These are phyloP conservation scores for Blastobotrys proliferans DNA, from an alignment of 1,139 yeast genomes.

Conservation along the genomic window DNA sequence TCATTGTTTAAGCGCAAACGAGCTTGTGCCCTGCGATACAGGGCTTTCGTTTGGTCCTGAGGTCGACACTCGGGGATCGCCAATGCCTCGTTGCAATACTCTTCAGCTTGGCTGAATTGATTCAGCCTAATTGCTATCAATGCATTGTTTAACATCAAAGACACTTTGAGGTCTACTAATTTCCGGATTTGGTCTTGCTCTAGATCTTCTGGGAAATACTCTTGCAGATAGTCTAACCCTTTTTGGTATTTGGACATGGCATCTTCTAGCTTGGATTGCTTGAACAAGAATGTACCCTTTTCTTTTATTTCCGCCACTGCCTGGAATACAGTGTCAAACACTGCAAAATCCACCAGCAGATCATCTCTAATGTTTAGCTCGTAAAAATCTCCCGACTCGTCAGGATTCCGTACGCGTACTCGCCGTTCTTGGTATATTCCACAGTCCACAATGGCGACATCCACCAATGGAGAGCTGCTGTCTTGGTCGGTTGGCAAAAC, in stretches of 20 bases:
- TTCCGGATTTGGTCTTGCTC: conserved; percentile 42
- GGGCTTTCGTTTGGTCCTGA: conserved; percentile 75
- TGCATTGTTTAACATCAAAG: conserved; percentile 68
- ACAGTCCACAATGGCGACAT: conserved; percentile 58
- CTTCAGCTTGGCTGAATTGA: conserved; percentile 52
- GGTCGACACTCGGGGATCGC: conserved; percentile 58
- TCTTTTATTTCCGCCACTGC: conserved; percentile 68
- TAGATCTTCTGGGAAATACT: conserved; percentile 56
- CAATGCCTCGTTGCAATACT: conserved; percentile 63
- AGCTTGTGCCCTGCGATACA: conserved; percentile 68
- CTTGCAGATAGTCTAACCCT: conserved; percentile 62
- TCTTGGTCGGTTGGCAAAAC: conserved; percentile 57
- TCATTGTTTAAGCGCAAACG: conserved; percentile 47
- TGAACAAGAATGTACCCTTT: conserved; percentile 72
- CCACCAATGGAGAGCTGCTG: no score
- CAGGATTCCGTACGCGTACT: conserved; percentile 43
- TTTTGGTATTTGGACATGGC: conserved; percentile 68
- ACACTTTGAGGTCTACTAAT: conserved; percentile 50
- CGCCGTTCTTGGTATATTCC: conserved; percentile 64
- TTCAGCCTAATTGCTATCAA: conserved; percentile 67
- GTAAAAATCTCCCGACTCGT: conserved; percentile 77
- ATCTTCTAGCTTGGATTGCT: conserved; percentile 51
- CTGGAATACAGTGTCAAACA: conserved; percentile 59
- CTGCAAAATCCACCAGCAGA: conserved; percentile 52
- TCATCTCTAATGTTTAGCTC: conserved; percentile 78